Conservation (phyloP, 2,329 filamentous ascomycete species). For the Pseudocercospora cruenta region DNA sequence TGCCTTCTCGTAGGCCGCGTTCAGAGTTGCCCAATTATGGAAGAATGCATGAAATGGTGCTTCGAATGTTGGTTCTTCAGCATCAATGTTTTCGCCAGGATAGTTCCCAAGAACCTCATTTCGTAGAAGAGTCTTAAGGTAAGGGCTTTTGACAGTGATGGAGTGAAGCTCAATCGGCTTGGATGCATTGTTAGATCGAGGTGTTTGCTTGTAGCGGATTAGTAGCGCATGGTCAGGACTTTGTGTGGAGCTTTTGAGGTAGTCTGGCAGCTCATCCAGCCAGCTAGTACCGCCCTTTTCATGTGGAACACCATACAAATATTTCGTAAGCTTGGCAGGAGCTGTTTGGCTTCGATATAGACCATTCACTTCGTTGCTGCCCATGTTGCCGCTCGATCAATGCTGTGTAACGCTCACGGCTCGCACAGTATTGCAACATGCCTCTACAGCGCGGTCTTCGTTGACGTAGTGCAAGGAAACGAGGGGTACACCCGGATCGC, state of each 20-base stretch:
- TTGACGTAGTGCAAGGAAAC: background rate
- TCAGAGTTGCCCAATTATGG: constrained; percentile 20
- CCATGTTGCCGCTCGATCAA: background rate
- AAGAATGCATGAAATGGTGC: constrained; percentile 23
- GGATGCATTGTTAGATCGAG: constrained; percentile 9
- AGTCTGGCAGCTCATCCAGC: constrained; percentile 19
- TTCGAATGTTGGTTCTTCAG: constrained; percentile 20
- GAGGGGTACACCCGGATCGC: constrained; percentile 1
- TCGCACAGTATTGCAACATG: background rate
- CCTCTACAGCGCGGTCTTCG: background rate
- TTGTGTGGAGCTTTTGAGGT: background rate
- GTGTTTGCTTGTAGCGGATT: constrained; percentile 17
- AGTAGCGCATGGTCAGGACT: constrained; percentile 19
- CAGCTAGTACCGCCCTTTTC: constrained; percentile 22
- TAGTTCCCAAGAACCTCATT: constrained; percentile 18
- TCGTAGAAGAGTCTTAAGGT: constrained; percentile 17
- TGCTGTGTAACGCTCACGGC: background rate
- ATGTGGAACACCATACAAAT: constrained; percentile 21
- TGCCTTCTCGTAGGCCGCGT: constrained; percentile 13
- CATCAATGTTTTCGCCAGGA: constrained; percentile 23
- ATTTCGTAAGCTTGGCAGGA: constrained; percentile 17
- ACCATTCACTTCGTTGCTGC: background rate
- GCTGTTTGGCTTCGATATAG: constrained; percentile 1
- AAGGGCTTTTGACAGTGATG: constrained; percentile 23
- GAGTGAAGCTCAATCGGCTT: constrained; percentile 17